Evolutionary conservation across 2,329 filamentous ascomycete genomes (phyloP).

Genomic region (Ascomycota sp.): DNA sequence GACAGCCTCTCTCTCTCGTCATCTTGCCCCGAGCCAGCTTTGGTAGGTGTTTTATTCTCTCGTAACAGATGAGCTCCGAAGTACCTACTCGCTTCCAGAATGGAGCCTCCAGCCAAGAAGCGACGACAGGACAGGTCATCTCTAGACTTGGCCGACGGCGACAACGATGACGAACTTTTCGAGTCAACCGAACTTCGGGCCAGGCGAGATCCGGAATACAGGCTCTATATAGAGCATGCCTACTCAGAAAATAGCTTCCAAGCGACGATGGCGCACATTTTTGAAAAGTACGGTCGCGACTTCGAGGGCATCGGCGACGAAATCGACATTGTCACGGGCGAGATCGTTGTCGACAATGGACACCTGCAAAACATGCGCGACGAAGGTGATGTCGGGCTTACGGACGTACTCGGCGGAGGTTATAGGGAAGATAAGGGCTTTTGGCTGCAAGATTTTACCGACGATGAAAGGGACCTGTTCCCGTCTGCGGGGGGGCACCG

Average conservation of each 20-base stretch:
- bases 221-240: constrained; percentile 40
- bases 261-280: constrained; percentile 71
- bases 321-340: constrained; percentile 64
- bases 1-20: too few relatives aligned
- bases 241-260: constrained; percentile 55
- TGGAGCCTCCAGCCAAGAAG: constrained; percentile 42
- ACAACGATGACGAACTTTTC: constrained; percentile 27
- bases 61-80: too few relatives aligned
- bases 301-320: constrained; percentile 75
- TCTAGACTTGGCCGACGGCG: constrained; percentile 18
- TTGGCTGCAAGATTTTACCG: constrained; percentile 12
- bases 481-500: constrained; percentile 1
- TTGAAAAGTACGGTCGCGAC: constrained; percentile 69
- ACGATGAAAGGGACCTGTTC: constrained; percentile 5
- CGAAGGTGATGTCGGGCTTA: constrained; percentile 26
- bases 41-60: too few relatives aligned
- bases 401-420: constrained; percentile 5
- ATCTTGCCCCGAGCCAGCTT: too few relatives aligned
- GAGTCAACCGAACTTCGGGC: constrained; percentile 25
- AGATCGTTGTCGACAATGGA: constrained; percentile 79
- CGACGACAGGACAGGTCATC: constrained; percentile 28
- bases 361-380: constrained; percentile 46
- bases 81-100: constrained; percentile 7
- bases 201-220: constrained; percentile 29
- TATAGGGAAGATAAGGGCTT: constrained; percentile 13